Percentiles rank a stretch among this genome's conserved stretches.
Evolutionary conservation across 805 yeast genomes (phyloP).

Genomic region (Maudiozyma barnettii): DNA sequence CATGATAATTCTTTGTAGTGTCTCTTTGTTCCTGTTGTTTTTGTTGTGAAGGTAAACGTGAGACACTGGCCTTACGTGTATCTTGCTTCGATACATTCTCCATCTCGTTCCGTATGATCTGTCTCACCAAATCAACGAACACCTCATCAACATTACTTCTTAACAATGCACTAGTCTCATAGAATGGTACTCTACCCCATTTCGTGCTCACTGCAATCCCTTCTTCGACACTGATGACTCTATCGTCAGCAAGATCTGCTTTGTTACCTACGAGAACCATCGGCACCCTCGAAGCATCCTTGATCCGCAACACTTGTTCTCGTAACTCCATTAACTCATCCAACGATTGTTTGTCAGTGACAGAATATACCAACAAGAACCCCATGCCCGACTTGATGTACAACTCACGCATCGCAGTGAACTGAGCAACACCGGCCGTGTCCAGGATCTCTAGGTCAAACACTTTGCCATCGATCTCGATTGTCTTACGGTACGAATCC

Average conservation of each 20-base stretch:
- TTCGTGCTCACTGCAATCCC: constrained; percentile 75
- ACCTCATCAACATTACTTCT: constrained; percentile 86
- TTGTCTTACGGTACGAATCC: constrained; percentile 84
- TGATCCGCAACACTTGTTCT: constrained; percentile 76
- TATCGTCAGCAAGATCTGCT: constrained; percentile 68
- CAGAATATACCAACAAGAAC: constrained; percentile 76
- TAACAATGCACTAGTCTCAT: constrained; percentile 88
- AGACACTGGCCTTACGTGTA: constrained; percentile 7
- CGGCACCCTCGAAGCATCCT: constrained; percentile 67
- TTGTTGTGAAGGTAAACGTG: background rate
- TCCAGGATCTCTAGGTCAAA: constrained; percentile 83
- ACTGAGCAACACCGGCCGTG: constrained; percentile 92
- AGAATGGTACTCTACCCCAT: constrained; percentile 87
- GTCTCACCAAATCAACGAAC: constrained; percentile 79
- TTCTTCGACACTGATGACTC: constrained; percentile 69
- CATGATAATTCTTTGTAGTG: too few relatives aligned
- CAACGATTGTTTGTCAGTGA: constrained; percentile 67
- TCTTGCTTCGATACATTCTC: constrained; percentile 13
- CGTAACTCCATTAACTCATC: constrained; percentile 69
- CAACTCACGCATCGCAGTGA: constrained; percentile 88
- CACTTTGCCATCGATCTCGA: constrained; percentile 79
- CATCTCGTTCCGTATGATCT: constrained; percentile 44
- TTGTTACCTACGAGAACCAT: constrained; percentile 89
- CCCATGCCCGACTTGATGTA: constrained; percentile 87
- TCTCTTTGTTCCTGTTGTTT: background rate